Percentiles rank a stretch among this genome's conserved stretches.
Evolutionary conservation across 1,139 yeast species (phyloP).

Genomic region (Kurtzmaniella quercitrusa): DNA sequence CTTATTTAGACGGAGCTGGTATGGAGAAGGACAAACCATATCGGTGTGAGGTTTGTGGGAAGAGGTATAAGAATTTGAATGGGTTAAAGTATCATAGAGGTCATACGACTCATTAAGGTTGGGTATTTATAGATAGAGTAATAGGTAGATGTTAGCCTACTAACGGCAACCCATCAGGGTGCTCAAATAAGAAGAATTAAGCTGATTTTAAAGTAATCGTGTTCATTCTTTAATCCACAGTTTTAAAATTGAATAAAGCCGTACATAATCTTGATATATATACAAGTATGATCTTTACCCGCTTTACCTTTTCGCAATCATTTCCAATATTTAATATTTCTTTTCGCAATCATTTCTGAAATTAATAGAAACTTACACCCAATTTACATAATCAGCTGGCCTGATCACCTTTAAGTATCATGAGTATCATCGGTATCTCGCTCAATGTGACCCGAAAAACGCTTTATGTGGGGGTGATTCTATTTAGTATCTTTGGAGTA

Average conservation of each 20-base stretch:
- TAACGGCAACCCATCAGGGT: too few relatives aligned
- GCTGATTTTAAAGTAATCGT: too few relatives aligned
- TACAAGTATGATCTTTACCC: too few relatives aligned
- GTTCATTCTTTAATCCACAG: too few relatives aligned
- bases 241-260: too few relatives aligned
- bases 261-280: too few relatives aligned
- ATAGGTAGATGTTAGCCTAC: neutral
- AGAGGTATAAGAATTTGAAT: slow-evolving; percentile 90
- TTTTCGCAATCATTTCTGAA: too few relatives aligned
- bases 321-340: too few relatives aligned
- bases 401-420: too few relatives aligned
- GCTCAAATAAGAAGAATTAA: too few relatives aligned
- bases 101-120: slow-evolving; percentile 79
- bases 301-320: too few relatives aligned
- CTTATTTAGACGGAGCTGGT: slow-evolving; percentile 88
- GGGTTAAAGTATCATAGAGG: slow-evolving; percentile 97
- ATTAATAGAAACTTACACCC: too few relatives aligned
- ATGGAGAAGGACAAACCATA: slow-evolving; percentile 98
- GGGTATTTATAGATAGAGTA: slow-evolving; percentile 1
- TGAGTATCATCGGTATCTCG: slow-evolving; percentile 4
- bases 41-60: slow-evolving; percentile 97
- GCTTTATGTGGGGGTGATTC: slow-evolving; percentile 16
- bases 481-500: slow-evolving; percentile 15
- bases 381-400: neutral
- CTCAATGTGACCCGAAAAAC: slow-evolving; percentile 3